Evolutionary conservation across 371 early-diverging fungal species (phyloP), one percentile per base, ranked within the genome.

Genomic region (Rhizopus sp.): DNA sequence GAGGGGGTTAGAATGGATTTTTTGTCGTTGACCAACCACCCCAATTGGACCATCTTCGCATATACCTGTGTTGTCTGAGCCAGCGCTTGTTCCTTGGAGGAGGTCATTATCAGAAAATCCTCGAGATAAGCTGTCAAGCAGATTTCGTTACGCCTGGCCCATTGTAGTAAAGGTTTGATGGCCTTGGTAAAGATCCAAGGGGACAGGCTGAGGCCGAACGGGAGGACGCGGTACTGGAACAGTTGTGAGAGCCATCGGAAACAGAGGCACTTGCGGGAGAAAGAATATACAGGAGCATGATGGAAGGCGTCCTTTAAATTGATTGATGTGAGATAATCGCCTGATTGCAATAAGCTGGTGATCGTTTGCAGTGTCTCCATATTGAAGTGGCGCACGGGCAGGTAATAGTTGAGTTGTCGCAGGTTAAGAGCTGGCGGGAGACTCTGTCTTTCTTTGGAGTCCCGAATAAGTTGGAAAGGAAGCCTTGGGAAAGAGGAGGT

Each of bases 151-250:
- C 57, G 54, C 0, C 75, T 60, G 0, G 71, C 66, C 71, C 69
- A 68, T 3, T 56, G 34, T 8, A 73, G 55, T 3, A 75, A 17
- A 12, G 74, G 73, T 23, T 15, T 38, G 31, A 13, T 38, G 0
- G 75, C 56, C 40, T 69, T 70, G 5, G 77, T 80, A 41, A 83
- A 82, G 8, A 71, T 65, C 2, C 53, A 57, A 1, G 82, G 79
- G 1, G 69, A 63, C 15, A 76, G 63, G 4, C 75, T 70, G 1
- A 82, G 69, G 5, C 81, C 83, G 50, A 82, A 82, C 0, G 78
- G 67, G 13, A 71, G 49, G 0, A 69, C 66, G 3, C 60, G 55
- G 66, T 70, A 83, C 60, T 78, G 81, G 60, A 73, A 39, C 45
- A 63, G 32, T 29, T 68, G 51, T 7, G 64, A 70, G 32, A 73